These are phyloP conservation scores for Penicillium steckii DNA, from an alignment of 495 filamentous ascomycete species.

Conservation along the genomic window DNA sequence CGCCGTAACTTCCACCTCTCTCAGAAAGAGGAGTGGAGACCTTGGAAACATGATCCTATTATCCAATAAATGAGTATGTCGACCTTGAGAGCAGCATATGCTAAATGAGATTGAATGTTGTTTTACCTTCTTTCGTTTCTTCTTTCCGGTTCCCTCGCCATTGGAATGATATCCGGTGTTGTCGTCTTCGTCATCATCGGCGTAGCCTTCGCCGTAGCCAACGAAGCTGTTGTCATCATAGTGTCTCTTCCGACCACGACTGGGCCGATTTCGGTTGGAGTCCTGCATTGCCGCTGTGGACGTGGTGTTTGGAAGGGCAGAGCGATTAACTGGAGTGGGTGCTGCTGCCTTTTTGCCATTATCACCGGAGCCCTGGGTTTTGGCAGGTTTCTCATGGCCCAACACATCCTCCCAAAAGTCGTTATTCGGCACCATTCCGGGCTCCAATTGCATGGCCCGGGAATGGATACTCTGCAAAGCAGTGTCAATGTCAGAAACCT, in stretches of 20 bases:
- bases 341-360: constrained; percentile 36
- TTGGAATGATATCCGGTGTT: constrained; percentile 49
- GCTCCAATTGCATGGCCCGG: constrained; percentile 55
- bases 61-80: background rate
- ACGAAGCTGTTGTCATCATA: constrained; percentile 68
- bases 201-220: constrained; percentile 66
- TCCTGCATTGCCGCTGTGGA: constrained; percentile 33
- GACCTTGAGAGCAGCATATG: background rate
- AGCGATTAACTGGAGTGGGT: constrained; percentile 29
- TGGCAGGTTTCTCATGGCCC: constrained; percentile 55
- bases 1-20: constrained; percentile 45
- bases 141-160: constrained; percentile 44
- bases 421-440: constrained; percentile 55
- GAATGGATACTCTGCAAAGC: constrained; percentile 47
- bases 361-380: constrained; percentile 30
- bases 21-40: constrained; percentile 45
- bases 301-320: constrained; percentile 29
- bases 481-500: constrained; percentile 43
- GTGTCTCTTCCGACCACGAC: constrained; percentile 62
- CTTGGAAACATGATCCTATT: constrained; percentile 46
- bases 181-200: constrained; percentile 60
- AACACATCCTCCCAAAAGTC: constrained; percentile 58
- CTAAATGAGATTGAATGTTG: background rate
- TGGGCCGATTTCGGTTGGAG: constrained; percentile 48
- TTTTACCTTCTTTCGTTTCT: constrained; percentile 54